phyloP scores from a whole-genome alignment of 2,329 filamentous ascomycete species.

The Dendrostoma leiphaemia region DNA sequence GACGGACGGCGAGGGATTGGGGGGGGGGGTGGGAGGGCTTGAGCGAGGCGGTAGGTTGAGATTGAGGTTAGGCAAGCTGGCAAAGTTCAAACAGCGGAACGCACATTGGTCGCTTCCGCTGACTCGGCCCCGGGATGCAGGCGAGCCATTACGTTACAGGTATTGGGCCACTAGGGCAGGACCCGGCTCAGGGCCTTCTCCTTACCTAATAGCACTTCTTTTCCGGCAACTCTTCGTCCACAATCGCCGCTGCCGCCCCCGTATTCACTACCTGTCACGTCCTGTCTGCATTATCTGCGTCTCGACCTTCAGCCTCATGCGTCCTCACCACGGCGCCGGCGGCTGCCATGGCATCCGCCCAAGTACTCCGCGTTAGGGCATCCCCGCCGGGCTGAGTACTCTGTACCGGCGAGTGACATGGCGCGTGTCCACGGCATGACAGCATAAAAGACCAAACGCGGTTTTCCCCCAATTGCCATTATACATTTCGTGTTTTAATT shows the following conservation, averaged over 20 bases:
- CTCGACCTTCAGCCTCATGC: constrained; percentile 15
- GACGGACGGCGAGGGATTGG: too few species aligned
- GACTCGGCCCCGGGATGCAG: constrained; percentile 31
- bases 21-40: too few species aligned
- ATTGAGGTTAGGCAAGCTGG: constrained; percentile 11
- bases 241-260: constrained; percentile 4
- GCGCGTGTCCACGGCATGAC: too few species aligned
- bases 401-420: constrained; percentile 2
- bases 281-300: constrained; percentile 15
- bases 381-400: constrained; percentile 7
- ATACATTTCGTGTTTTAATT: constrained; percentile 35
- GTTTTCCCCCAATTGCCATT: constrained; percentile 29
- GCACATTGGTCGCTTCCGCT: constrained; percentile 20
- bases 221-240: constrained; percentile 15
- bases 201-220: constrained; percentile 46
- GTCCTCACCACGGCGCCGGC: background rate
- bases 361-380: constrained; percentile 11
- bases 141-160: constrained; percentile 46
- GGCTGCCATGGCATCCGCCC: constrained; percentile 9
- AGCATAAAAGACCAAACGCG: too few species aligned
- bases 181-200: constrained; percentile 33
- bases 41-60: too few species aligned
- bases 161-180: constrained; percentile 34
- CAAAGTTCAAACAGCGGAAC: constrained; percentile 8
- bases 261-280: constrained; percentile 18